phyloP scores from a whole-genome alignment of 1,284 basidiomycete species.

The Fomitopsis betulina region DNA sequence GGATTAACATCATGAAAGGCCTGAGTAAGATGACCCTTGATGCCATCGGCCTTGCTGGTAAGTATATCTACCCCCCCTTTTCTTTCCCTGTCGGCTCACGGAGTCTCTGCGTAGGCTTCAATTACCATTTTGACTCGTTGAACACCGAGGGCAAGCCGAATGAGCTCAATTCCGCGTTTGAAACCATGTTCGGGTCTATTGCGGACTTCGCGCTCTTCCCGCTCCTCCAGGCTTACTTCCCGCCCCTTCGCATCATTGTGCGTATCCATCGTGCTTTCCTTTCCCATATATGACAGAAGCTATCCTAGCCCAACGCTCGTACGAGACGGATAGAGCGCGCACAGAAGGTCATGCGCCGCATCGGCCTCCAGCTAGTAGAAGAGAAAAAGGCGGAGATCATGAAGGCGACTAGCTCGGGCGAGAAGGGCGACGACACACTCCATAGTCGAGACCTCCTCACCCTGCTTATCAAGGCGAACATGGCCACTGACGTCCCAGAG shows the following conservation, averaged over 20 bases:
- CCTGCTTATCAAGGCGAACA: slow-evolving; percentile 41
- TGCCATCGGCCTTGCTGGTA: slow-evolving; percentile 43
- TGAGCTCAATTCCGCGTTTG: slow-evolving; percentile 38
- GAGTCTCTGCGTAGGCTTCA: slow-evolving; percentile 22
- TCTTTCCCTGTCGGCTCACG: no score
- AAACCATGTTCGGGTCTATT: slow-evolving; percentile 13
- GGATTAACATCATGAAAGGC: slow-evolving; percentile 37
- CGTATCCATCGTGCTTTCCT: not conserved
- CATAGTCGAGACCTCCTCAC: slow-evolving; percentile 27
- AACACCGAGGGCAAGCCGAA: slow-evolving; percentile 25
- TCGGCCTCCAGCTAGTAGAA: slow-evolving; percentile 34
- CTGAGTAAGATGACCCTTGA: slow-evolving; percentile 42
- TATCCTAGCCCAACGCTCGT: slow-evolving; percentile 26
- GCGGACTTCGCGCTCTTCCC: slow-evolving; percentile 1
- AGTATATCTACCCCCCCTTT: not conserved
- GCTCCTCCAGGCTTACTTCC: slow-evolving; percentile 1
- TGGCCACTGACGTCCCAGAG: slow-evolving; percentile 37
- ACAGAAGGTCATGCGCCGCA: slow-evolving; percentile 27
- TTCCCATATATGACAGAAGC: not conserved
- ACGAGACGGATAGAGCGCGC: slow-evolving; percentile 17
- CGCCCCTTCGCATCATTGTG: slow-evolving; percentile 13
- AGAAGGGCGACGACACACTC: slow-evolving; percentile 11
- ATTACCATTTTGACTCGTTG: slow-evolving; percentile 44
- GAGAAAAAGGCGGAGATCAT: slow-evolving; percentile 35
- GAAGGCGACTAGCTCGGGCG: slow-evolving; percentile 5